phyloP scores from a whole-genome alignment of 2,329 filamentous ascomycete species.

The Periconia sp. region DNA sequence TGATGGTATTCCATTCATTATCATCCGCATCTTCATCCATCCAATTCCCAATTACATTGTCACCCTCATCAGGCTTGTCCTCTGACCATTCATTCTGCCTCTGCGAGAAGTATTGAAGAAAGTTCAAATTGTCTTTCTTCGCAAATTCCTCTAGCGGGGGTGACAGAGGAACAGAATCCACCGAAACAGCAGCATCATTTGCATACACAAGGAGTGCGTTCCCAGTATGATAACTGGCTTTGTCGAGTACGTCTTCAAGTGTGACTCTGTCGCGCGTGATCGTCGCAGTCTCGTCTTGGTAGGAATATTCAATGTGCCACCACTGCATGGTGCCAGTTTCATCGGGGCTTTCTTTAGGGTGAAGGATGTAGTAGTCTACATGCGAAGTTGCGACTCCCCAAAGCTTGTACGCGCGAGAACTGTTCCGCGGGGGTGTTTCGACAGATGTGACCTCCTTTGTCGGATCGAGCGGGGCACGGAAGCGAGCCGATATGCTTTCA shows the following conservation, averaged over 20 bases:
- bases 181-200: conserved; percentile 49
- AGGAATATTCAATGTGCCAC: conserved; percentile 45
- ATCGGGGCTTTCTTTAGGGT: conserved; percentile 36
- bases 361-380: conserved; percentile 63
- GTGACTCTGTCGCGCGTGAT: conserved; percentile 47
- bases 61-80: not conserved
- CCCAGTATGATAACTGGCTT: conserved; percentile 59
- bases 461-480: conserved; percentile 53
- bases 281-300: conserved; percentile 21
- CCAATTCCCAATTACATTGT: conserved; percentile 23
- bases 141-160: conserved; percentile 51
- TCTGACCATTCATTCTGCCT: conserved; percentile 22
- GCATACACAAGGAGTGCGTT: conserved; percentile 66
- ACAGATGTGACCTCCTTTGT: conserved; percentile 32
- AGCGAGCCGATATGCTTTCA: conserved; percentile 51
- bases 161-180: conserved; percentile 24
- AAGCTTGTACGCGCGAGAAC: conserved; percentile 57
- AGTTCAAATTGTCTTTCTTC: conserved; percentile 54
- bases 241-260: conserved; percentile 61
- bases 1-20: conserved; percentile 28
- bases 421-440: conserved; percentile 21
- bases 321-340: conserved; percentile 31
- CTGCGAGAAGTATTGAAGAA: conserved; percentile 37
- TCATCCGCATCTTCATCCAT: conserved; percentile 8
- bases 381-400: conserved; percentile 64